phyloP scores from a whole-genome alignment of 805 yeast species.

The Ogataea nonfermentans region DNA sequence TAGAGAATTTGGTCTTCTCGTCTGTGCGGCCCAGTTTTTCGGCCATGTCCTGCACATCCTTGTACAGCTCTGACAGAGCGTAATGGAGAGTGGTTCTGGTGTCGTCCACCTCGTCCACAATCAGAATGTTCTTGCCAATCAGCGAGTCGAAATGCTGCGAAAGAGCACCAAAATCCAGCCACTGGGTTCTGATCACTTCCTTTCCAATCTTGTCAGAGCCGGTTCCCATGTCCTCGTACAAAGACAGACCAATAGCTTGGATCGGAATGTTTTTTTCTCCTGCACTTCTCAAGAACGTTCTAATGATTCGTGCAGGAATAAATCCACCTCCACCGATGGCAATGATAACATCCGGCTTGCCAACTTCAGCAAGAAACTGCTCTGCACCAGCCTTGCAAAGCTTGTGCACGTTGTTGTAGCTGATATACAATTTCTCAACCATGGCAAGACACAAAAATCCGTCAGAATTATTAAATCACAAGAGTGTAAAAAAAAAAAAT shows the following conservation, averaged over 20 bases:
- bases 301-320: slow-evolving; percentile 64
- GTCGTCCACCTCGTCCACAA: slow-evolving; percentile 91
- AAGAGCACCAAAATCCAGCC: slow-evolving; percentile 80
- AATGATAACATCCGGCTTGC: slow-evolving; percentile 51
- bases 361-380: slow-evolving; percentile 29
- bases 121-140: slow-evolving; percentile 76
- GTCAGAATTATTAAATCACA: slow-evolving; percentile 1
- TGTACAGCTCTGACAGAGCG: slow-evolving; percentile 72
- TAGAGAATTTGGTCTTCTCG: slow-evolving; percentile 64
- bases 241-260: slow-evolving; percentile 65
- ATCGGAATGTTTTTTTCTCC: slow-evolving; percentile 68
- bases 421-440: slow-evolving; percentile 56
- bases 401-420: slow-evolving; percentile 81
- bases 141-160: slow-evolving; percentile 68
- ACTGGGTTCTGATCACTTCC: slow-evolving; percentile 84
- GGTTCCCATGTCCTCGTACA: slow-evolving; percentile 57
- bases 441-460: slow-evolving; percentile 17
- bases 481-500: slow-evolving; percentile 4
- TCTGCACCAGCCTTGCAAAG: slow-evolving; percentile 57
- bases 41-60: slow-evolving; percentile 62
- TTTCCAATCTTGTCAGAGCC: slow-evolving; percentile 57
- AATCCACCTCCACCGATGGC: slow-evolving; percentile 77
- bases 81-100: slow-evolving; percentile 88
- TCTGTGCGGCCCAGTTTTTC: slow-evolving; percentile 53
- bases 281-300: slow-evolving; percentile 57